phyloP scores from a whole-genome alignment of 345 rosid species.

The Firmiana major region DNA sequence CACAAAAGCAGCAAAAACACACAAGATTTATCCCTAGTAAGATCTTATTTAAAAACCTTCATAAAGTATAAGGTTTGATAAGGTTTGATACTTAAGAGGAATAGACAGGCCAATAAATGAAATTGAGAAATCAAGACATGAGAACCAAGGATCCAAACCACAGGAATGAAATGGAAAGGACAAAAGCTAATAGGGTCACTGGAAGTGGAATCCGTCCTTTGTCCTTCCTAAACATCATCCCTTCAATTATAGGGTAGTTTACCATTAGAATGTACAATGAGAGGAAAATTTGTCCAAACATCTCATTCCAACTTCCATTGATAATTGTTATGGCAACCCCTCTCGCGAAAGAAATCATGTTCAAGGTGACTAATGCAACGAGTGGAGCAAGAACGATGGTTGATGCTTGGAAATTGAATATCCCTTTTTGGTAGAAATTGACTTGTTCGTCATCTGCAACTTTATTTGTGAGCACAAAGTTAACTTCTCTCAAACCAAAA shows the following conservation, averaged over 20 bases:
- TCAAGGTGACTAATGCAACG: slow-evolving; percentile 30
- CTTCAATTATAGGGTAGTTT: slow-evolving; percentile 41
- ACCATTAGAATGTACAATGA: slow-evolving; percentile 35
- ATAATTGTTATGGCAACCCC: slow-evolving; percentile 27
- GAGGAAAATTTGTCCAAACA: slow-evolving; percentile 28
- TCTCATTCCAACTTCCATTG: slow-evolving; percentile 16
- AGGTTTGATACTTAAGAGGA: not conserved
- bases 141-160: slow-evolving; percentile 7
- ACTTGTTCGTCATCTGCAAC: slow-evolving; percentile 25
- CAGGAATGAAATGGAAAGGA: slow-evolving; percentile 14
- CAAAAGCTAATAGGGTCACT: slow-evolving; percentile 16
- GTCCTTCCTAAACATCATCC: slow-evolving; percentile 38
- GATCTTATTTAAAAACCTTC: not conserved
- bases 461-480: slow-evolving; percentile 44
- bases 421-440: slow-evolving; percentile 29
- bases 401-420: slow-evolving; percentile 37
- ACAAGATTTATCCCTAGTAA: not conserved
- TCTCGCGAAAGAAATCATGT: slow-evolving; percentile 22
- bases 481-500: slow-evolving; percentile 31
- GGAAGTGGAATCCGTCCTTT: slow-evolving; percentile 34
- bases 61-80: not conserved
- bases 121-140: not conserved
- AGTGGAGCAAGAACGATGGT: slow-evolving; percentile 32
- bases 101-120: not conserved
- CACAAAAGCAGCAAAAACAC: not conserved